phyloP scores from a whole-genome alignment of 495 filamentous ascomycete genomes.

The Xylaria venustula region DNA sequence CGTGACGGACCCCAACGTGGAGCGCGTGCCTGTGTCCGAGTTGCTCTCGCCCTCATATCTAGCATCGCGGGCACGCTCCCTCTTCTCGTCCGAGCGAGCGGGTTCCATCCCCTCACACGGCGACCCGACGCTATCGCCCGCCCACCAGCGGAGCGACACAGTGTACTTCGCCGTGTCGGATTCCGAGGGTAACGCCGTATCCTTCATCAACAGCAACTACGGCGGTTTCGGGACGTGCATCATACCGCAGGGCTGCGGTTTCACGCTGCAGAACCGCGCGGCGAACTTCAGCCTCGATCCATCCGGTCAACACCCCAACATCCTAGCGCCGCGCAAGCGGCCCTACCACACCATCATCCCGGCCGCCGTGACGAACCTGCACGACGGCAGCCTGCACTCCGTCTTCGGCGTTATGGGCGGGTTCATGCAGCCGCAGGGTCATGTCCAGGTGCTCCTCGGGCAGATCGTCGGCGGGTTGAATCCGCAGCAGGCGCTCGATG shows the following conservation, averaged over 20 bases:
- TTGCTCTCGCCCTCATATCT: constrained; percentile 55
- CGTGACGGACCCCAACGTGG: constrained; percentile 76
- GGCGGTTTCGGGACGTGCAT: constrained; percentile 86
- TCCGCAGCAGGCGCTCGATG: constrained; percentile 87
- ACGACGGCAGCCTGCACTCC: constrained; percentile 69
- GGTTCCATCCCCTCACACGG: constrained; percentile 48
- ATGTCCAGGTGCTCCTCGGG: constrained; percentile 91
- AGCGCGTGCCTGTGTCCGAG: constrained; percentile 61
- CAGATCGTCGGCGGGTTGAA: constrained; percentile 81
- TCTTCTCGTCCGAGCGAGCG: constrained; percentile 35
- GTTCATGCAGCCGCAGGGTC: constrained; percentile 98
- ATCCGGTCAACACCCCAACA: constrained; percentile 66
- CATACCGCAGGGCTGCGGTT: constrained; percentile 79
- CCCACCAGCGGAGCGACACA: constrained; percentile 74
- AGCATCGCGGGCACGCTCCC: constrained; percentile 29
- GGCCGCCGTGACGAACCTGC: constrained; percentile 75
- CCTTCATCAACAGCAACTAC: constrained; percentile 96
- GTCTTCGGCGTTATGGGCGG: constrained; percentile 98
- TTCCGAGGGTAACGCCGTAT: constrained; percentile 78
- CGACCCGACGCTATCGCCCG: constrained; percentile 41
- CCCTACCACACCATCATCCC: constrained; percentile 99
- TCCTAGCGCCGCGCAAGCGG: constrained; percentile 74
- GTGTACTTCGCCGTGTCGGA: constrained; percentile 92
- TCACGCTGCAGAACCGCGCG: constrained; percentile 94
- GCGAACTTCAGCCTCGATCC: constrained; percentile 70